Evolutionary conservation across 352 stramenopile species (phyloP), one percentile per base, ranked within the genome.

Genomic region (Saprolegnia diclina): DNA sequence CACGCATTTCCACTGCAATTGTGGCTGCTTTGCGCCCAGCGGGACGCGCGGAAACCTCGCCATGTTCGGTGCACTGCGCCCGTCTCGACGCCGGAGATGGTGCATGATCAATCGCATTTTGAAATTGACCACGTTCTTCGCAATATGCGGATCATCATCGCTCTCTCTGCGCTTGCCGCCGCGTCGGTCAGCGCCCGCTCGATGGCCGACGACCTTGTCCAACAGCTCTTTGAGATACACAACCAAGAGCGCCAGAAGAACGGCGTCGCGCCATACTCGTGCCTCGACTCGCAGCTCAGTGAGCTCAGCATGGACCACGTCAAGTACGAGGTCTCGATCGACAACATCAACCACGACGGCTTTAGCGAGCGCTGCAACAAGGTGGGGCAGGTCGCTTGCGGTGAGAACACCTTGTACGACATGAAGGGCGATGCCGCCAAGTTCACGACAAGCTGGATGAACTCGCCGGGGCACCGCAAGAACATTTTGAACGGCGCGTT

Each of bases 131-230:
- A 35, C 2, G 2, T 2, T 5, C 2, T 35, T 35, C 29, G 29
- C 29, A 35, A 5, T 5, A 35, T 35, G 29, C 29, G 29, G 29
- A 35, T 35, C 29, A 35, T 35, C 5, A 5, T 35, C 29, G 29
- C 29, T 35, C 29, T 35, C 29, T 35, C 29, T 2, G 29, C 84
- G 0, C 79, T 73, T 53, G 89, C 65, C 18, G 84, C 82, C n/a
- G 78, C 72, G 48, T 63, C 65, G 14, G 73, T 61, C 21, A 78
- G 67, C 7, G 52, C 59, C 26, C 70, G 64, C 62, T 75, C 69
- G 0, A 67, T 56, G 14, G 52, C 63, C 38, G 78, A 83, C 65
- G 52, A 59, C 9, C 16, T 59, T 59, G 52, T 24, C 35, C 52
- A 59, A 9, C 52, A 59, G 35, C 52, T 59, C 9, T 59, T 59